Evolutionary conservation across 371 early-diverging fungal genomes (phyloP), one percentile per base, ranked within the genome.

Genomic region (Rhizomucor pusillus): DNA sequence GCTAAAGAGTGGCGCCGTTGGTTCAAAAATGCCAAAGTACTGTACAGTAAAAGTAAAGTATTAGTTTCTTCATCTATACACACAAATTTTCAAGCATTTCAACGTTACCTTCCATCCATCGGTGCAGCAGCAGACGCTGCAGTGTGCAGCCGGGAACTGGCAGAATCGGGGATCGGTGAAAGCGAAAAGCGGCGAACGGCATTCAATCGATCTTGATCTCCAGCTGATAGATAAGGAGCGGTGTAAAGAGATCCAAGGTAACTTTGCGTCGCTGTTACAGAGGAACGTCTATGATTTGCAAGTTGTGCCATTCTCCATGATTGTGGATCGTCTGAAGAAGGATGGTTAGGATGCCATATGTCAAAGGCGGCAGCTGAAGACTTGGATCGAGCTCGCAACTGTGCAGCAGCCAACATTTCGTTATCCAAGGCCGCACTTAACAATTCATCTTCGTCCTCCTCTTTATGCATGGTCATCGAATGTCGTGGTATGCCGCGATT

Each of bases 1-100:
- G 67, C 66, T 22, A 67, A 48, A 33, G 70, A 72, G 47, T 70
- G 70, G n/a, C 74, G 62, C 51, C 70, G 55, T 57, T 73, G 67
- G 37, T 52, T 19, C 33, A 33, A 25, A 29, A 48, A 25, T 25
- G 29, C 18, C 33, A 18, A 48, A 34, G 34, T 18, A 14, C 24
- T 14, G 3, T 19, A 5, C 14, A 14, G 1, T 18, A 35, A 20
- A 46, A 14, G 13, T 23, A n/a, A 20, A 23, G 11, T 7, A 13
- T 35, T n/a, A 7, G 0, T 18, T 20, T 36, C n/a, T n/a, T n/a
- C n/a, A n/a, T n/a, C n/a, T n/a, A n/a, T n/a, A n/a, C n/a, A n/a
- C n/a, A n/a, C n/a, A n/a, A 7, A 29, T 29, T 29, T 3, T 5
- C 7, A 29, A 29, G 29, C 3, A 7, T 7, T 29, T 29, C 29